These are phyloP conservation scores for Chytriomyces sp. DNA, from an alignment of 192 early-diverging fungal species.

Conservation along the genomic window DNA sequence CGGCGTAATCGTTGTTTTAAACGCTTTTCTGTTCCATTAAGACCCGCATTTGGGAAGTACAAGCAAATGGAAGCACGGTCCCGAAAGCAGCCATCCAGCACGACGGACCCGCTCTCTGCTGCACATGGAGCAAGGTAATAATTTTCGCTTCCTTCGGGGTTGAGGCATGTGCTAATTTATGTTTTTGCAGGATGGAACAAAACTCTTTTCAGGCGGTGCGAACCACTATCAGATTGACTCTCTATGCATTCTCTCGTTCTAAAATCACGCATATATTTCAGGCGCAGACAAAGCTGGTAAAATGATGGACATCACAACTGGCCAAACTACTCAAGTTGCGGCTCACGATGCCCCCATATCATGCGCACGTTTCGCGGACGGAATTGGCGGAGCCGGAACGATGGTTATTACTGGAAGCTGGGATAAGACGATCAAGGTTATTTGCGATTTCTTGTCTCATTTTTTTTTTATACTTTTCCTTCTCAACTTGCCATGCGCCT, in stretches of 20 bases:
- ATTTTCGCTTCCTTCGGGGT: neutral
- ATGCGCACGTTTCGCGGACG: constrained; percentile 79
- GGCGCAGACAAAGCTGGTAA: constrained; percentile 83
- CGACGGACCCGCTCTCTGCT: constrained; percentile 81
- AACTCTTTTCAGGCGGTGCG: constrained; percentile 80
- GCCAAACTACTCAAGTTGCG: constrained; percentile 82
- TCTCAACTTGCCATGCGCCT: neutral
- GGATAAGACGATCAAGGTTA: constrained; percentile 88
- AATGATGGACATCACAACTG: constrained; percentile 82
- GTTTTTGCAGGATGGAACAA: constrained; percentile 78
- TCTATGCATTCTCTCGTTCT: neutral
- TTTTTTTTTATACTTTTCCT: neutral
- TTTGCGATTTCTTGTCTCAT: constrained; percentile 5
- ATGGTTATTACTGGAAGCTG: constrained; percentile 90
- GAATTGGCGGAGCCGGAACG: constrained; percentile 51
- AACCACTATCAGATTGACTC: neutral
- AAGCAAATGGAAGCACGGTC: constrained; percentile 71
- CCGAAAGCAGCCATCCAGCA: constrained; percentile 83
- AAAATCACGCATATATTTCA: neutral
- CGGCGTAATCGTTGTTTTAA: neutral
- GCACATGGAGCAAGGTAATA: constrained; percentile 81
- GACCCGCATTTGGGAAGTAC: constrained; percentile 93
- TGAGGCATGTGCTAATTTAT: neutral
- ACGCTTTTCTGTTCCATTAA: constrained; percentile 39
- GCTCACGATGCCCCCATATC: constrained; percentile 90